Evolutionary conservation across 148 eudicot species (phyloP), one percentile per base, ranked within the genome.

Genomic region (Drosera capensis): DNA sequence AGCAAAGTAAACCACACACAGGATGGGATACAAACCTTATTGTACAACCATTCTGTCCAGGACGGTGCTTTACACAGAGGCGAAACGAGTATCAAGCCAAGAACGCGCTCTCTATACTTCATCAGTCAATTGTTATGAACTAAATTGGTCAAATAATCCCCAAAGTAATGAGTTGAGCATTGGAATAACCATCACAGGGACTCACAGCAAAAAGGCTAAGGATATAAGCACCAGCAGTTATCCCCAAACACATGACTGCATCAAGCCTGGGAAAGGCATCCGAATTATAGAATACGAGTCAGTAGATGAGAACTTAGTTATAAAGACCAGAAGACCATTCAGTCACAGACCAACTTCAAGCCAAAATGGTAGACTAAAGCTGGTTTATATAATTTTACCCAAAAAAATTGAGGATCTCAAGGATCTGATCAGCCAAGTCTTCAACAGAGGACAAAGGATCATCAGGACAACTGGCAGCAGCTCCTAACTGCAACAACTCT

Each of bases 401-500:
- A 44, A 88, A 88, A 68, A 60, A 68, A 67, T 88, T 80, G 43
- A 88, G 78, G 65, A 84, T 77, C 71, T 84, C 93, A 15, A 80
- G 70, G 20, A 85, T 60, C 60, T 92, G 99, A 74, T 92, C 99
- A 14, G 86, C 80, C 51, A 92, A 65, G 59, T 85, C 82, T 58
- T 85, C 94, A 1, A 76, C 86, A 52, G 86, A 81, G 38, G 80
- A 90, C 41, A 63, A 65, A 20, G 93, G 74, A 20, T 71, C 79
- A 65, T 73, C 74, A 14, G 68, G 67, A 80, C 72, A 63, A 55
- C 84, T 63, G 44, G 86, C 68, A 62, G 80, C 80, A 37, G 99
- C 95, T 75, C 99, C 95, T 51, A 85, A 85, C 95, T 92, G 86
- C 82, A 79, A 81, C 61, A 75, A 73, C 94, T 71, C 94, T 90